Conservation (phyloP, 2,329 filamentous ascomycete species). For the Fusarium clavum region DNA sequence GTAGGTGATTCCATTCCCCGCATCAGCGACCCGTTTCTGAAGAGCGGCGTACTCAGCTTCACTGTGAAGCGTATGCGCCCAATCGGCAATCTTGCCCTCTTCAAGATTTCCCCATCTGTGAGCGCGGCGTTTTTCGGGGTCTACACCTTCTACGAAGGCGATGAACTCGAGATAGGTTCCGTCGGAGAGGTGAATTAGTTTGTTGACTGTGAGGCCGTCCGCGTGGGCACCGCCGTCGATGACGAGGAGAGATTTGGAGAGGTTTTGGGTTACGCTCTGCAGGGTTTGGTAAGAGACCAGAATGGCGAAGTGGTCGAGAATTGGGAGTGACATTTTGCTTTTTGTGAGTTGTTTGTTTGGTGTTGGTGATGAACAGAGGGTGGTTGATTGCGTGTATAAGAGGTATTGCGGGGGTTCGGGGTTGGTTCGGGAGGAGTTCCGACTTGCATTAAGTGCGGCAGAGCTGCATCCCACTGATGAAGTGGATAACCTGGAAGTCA, state of each 20-base stretch:
- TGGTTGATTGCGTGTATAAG: neutral
- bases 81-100: slow-evolving; percentile 67
- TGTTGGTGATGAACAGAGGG: neutral
- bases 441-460: neutral
- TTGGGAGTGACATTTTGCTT: slow-evolving; percentile 38
- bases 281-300: slow-evolving; percentile 66
- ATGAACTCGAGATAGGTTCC: slow-evolving; percentile 76
- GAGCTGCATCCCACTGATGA: neutral
- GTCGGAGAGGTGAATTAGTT: slow-evolving; percentile 70
- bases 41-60: slow-evolving; percentile 53
- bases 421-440: slow-evolving; percentile 26
- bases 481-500: neutral
- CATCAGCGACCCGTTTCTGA: slow-evolving; percentile 51
- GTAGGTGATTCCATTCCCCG: slow-evolving; percentile 57
- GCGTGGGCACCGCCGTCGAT: slow-evolving; percentile 71
- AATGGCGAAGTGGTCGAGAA: slow-evolving; percentile 73
- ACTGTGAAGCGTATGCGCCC: slow-evolving; percentile 63
- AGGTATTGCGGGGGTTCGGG: slow-evolving; percentile 34
- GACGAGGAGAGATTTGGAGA: slow-evolving; percentile 67
- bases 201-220: slow-evolving; percentile 70
- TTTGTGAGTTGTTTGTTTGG: neutral
- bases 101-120: slow-evolving; percentile 70
- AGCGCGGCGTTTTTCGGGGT: slow-evolving; percentile 53
- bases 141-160: slow-evolving; percentile 64
- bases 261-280: slow-evolving; percentile 59